Percentiles rank a stretch among this genome's conserved stretches.
Evolutionary conservation across 2,329 filamentous ascomycete species (phyloP).

Genomic region (Penicillium concentricum): DNA sequence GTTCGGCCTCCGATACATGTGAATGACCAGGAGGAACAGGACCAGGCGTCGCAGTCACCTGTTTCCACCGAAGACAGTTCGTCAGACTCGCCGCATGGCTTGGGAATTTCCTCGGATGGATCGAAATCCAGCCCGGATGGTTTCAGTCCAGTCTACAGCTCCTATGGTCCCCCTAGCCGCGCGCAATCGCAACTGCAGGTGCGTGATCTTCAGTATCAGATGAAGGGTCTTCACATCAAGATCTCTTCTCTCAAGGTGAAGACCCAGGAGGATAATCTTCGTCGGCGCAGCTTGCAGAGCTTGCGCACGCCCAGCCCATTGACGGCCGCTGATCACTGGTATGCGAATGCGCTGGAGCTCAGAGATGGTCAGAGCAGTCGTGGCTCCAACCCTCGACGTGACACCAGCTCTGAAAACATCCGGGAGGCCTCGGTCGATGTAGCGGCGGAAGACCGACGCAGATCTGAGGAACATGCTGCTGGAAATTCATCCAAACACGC

Average conservation of each 20-base stretch:
- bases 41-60: conserved; percentile 5
- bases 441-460: conserved; percentile 6
- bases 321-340: conserved; percentile 66
- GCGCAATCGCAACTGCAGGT: conserved; percentile 72
- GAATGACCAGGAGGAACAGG: conserved; percentile 8
- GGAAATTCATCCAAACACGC: conserved; percentile 3
- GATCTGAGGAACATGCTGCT: conserved; percentile 2
- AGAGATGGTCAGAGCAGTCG: conserved; percentile 33
- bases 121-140: conserved; percentile 32
- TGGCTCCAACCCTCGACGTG: conserved; percentile 38
- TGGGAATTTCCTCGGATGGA: conserved; percentile 31
- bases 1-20: conserved; percentile 26
- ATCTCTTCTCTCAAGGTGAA: conserved; percentile 78
- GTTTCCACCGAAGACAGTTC: conserved; percentile 17
- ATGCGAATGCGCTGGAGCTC: conserved; percentile 42
- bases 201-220: conserved; percentile 75
- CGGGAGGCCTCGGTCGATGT: conserved; percentile 7
- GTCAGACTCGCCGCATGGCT: conserved; percentile 23
- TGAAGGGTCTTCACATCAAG: conserved; percentile 80
- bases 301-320: conserved; percentile 76
- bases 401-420: conserved; percentile 33
- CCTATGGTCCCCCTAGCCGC: conserved; percentile 54
- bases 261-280: conserved; percentile 74
- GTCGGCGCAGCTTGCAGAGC: conserved; percentile 73
- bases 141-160: conserved; percentile 38